Percentiles rank a stretch among this genome's conserved stretches.
Evolutionary conservation across 768 basidiomycete genomes (phyloP).

Genomic region (Kwoniella botswanensis): DNA sequence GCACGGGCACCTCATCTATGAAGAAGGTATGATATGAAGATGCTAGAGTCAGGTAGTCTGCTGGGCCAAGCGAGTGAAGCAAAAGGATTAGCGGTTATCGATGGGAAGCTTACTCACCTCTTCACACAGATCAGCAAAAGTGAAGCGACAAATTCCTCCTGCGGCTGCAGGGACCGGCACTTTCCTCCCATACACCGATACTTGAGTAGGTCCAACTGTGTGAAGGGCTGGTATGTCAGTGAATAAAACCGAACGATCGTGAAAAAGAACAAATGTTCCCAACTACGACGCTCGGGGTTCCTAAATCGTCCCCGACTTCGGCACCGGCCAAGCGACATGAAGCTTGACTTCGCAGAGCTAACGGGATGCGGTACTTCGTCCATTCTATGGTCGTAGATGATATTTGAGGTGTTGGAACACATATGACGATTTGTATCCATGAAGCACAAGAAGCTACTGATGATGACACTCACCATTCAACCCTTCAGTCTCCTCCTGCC

Average conservation of each 20-base stretch:
- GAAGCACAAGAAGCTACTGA: not conserved
- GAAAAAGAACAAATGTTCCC: not conserved
- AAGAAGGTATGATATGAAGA: slow-evolving; percentile 64
- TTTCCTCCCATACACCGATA: slow-evolving; percentile 64
- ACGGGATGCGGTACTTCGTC: not conserved
- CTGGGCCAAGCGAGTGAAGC: slow-evolving; percentile 63
- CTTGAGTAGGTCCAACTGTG: slow-evolving; percentile 32
- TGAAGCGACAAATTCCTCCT: slow-evolving; percentile 61
- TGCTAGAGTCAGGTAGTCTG: slow-evolving; percentile 67
- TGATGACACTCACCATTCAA: slow-evolving; percentile 23
- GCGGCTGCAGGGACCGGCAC: slow-evolving; percentile 62
- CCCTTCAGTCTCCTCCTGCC: slow-evolving; percentile 23
- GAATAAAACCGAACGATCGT: not conserved
- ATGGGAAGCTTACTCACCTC: slow-evolving; percentile 69
- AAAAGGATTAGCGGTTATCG: not conserved
- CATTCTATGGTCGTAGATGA: not conserved
- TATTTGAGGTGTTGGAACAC: not conserved
- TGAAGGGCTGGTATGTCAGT: not conserved
- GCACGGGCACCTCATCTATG: slow-evolving; percentile 64
- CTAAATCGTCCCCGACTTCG: not conserved
- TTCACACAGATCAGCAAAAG: slow-evolving; percentile 68
- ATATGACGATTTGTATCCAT: not conserved
- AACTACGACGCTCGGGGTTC: not conserved
- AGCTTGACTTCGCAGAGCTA: slow-evolving; percentile 1
- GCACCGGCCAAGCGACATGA: not conserved